Evolutionary conservation across 1,284 basidiomycete genomes (phyloP).

Genomic region (Exobasidium rhododendri): DNA sequence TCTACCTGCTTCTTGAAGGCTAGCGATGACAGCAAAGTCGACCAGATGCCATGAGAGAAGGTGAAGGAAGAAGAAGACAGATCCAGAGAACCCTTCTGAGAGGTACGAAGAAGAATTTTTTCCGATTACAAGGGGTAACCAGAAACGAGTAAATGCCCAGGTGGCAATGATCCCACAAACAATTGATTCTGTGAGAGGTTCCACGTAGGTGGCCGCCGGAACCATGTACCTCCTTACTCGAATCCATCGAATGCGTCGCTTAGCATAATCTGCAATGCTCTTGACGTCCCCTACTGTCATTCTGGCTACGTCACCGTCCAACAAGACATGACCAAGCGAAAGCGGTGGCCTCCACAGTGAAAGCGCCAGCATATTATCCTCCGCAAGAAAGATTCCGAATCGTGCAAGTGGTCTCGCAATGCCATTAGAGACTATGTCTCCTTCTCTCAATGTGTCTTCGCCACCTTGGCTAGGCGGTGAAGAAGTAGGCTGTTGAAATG

Average conservation of each 20-base stretch:
- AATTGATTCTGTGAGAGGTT: conserved; percentile 51
- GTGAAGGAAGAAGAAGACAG: conserved; percentile 18
- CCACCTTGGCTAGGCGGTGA: background rate
- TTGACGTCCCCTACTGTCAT: conserved; percentile 51
- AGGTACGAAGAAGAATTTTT: conserved; percentile 3
- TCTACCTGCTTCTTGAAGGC: conserved; percentile 22
- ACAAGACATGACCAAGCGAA: conserved; percentile 37
- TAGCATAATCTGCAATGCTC: conserved; percentile 44
- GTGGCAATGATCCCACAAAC: conserved; percentile 43
- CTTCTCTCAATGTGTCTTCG: background rate
- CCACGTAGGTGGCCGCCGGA: conserved; percentile 43
- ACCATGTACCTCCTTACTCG: conserved; percentile 53
- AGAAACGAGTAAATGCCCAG: conserved; percentile 26
- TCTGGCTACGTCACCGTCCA: conserved; percentile 41
- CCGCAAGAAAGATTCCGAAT: conserved; percentile 52
- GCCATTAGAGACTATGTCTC: conserved; percentile 5
- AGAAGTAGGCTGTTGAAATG: conserved; percentile 31
- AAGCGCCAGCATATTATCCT: conserved; percentile 54
- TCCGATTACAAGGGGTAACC: conserved; percentile 15
- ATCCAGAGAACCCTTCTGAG: background rate
- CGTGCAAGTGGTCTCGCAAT: conserved; percentile 44
- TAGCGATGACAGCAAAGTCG: conserved; percentile 22
- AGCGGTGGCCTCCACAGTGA: conserved; percentile 46
- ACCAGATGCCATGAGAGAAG: conserved; percentile 23
- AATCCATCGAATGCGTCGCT: conserved; percentile 53